phyloP scores from a whole-genome alignment of 768 basidiomycete species.

The Lactarius psammicola region DNA sequence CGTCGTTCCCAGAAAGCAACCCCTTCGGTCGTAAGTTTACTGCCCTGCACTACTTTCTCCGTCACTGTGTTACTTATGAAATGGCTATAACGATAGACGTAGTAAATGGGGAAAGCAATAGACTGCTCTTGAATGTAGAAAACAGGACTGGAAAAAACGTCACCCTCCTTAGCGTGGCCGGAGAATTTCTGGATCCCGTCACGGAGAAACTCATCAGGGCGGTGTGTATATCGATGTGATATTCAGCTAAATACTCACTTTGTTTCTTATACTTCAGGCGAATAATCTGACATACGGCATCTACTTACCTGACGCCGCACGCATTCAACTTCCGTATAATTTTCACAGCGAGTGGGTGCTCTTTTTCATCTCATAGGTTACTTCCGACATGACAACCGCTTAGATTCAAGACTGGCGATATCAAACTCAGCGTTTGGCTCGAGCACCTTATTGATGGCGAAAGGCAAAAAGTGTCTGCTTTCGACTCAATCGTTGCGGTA shows the following conservation, averaged over 20 bases:
- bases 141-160: slow-evolving; percentile 74
- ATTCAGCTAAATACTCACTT: slow-evolving; percentile 4
- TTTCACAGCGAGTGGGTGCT: slow-evolving; percentile 79
- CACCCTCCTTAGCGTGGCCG: slow-evolving; percentile 62
- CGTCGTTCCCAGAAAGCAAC: slow-evolving; percentile 68
- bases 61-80: not conserved
- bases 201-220: slow-evolving; percentile 68
- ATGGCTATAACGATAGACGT: slow-evolving; percentile 51
- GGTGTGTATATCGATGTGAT: slow-evolving; percentile 41
- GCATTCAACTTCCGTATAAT: slow-evolving; percentile 63
- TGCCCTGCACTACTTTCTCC: slow-evolving; percentile 3
- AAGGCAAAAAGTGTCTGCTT: slow-evolving; percentile 62
- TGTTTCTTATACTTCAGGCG: slow-evolving; percentile 43
- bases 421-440: slow-evolving; percentile 73
- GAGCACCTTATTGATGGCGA: slow-evolving; percentile 60
- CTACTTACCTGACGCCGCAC: slow-evolving; percentile 52
- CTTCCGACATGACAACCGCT: slow-evolving; percentile 4
- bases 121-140: slow-evolving; percentile 61
- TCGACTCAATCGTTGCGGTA: slow-evolving; percentile 72
- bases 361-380: not conserved
- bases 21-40: slow-evolving; percentile 67
- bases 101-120: slow-evolving; percentile 80
- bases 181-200: slow-evolving; percentile 65
- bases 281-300: slow-evolving; percentile 54
- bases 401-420: slow-evolving; percentile 23